Conservation (phyloP, 75 land plant species). For the Cunninghamia lanceolata region DNA sequence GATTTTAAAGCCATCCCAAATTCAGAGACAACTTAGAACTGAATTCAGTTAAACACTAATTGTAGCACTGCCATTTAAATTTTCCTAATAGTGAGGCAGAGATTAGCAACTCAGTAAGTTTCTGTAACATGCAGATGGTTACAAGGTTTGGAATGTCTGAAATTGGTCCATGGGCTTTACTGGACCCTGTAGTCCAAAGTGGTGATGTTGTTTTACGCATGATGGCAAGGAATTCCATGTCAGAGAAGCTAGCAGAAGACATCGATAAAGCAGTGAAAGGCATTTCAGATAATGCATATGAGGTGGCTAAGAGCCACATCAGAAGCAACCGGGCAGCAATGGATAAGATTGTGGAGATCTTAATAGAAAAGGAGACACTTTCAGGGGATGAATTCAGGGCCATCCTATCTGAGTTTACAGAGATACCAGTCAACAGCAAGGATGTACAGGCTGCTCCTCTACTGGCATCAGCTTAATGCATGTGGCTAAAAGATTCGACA, state of each 20-base stretch:
- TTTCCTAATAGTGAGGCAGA: not conserved
- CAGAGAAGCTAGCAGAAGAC: conserved; percentile 87
- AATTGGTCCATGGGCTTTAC: conserved; percentile 87
- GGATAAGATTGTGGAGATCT: conserved; percentile 73
- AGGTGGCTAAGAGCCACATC: conserved; percentile 61
- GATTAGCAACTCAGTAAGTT: not conserved
- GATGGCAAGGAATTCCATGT: conserved; percentile 87
- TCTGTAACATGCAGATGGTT: conserved; percentile 65
- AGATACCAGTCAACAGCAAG: conserved; percentile 31
- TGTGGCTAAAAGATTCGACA: not conserved
- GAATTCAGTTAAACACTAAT: not conserved
- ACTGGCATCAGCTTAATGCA: conserved; percentile 7
- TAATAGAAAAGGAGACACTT: conserved; percentile 81
- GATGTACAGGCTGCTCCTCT: not conserved
- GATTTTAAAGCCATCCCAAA: not conserved
- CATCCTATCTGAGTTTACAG: conserved; percentile 66
- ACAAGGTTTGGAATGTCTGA: conserved; percentile 90
- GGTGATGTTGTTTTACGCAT: conserved; percentile 79
- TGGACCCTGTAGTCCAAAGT: conserved; percentile 59
- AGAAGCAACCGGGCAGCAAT: conserved; percentile 78
- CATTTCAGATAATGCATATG: conserved; percentile 73
- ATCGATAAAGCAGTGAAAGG: conserved; percentile 66
- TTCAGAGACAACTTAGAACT: not conserved
- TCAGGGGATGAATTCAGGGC: conserved; percentile 83
- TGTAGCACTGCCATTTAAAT: not conserved